Percentiles rank a stretch among this genome's conserved stretches.
These are phyloP conservation scores for Scheffersomyces illinoinensis DNA, from an alignment of 1,139 yeast genomes.

Conservation along the genomic window DNA sequence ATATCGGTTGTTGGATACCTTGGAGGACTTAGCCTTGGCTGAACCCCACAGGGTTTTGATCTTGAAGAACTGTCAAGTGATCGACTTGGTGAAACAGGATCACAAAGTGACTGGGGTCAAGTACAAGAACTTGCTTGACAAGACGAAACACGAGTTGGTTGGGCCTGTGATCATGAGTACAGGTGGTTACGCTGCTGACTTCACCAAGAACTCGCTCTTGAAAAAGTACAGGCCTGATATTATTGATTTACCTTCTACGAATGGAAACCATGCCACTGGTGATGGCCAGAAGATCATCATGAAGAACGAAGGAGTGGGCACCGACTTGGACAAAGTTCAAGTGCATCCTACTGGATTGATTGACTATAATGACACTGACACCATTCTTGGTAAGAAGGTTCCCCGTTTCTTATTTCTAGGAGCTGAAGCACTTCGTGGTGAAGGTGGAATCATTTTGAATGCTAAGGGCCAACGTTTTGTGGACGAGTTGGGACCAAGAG, in stretches of 20 bases:
- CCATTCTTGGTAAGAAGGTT: slow-evolving; percentile 35
- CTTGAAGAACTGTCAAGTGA: slow-evolving; percentile 55
- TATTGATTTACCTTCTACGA: slow-evolving; percentile 65
- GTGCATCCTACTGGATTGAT: slow-evolving; percentile 83
- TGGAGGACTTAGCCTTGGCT: slow-evolving; percentile 49
- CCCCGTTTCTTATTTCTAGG: slow-evolving; percentile 67
- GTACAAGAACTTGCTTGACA: slow-evolving; percentile 42
- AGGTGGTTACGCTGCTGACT: slow-evolving; percentile 74
- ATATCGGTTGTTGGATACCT: slow-evolving; percentile 54
- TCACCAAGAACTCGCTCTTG: slow-evolving; percentile 52
- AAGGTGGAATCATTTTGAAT: slow-evolving; percentile 72
- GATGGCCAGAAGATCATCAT: slow-evolving; percentile 69
- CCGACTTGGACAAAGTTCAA: slow-evolving; percentile 77
- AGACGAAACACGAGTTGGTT: slow-evolving; percentile 29
- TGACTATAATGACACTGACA: slow-evolving; percentile 59
- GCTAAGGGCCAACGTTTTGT: slow-evolving; percentile 66
- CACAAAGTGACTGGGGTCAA: slow-evolving; percentile 47
- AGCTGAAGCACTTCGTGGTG: slow-evolving; percentile 77
- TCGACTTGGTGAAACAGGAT: slow-evolving; percentile 46
- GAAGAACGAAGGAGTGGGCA: slow-evolving; percentile 59
- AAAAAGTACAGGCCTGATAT: slow-evolving; percentile 64
- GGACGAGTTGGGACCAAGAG: slow-evolving; percentile 72
- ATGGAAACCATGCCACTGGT: slow-evolving; percentile 74
- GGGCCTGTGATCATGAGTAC: slow-evolving; percentile 76
- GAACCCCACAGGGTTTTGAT: slow-evolving; percentile 56